Evolutionary conservation across 2,329 filamentous ascomycete genomes (phyloP).

Genomic region (Cordyceps farinosa): DNA sequence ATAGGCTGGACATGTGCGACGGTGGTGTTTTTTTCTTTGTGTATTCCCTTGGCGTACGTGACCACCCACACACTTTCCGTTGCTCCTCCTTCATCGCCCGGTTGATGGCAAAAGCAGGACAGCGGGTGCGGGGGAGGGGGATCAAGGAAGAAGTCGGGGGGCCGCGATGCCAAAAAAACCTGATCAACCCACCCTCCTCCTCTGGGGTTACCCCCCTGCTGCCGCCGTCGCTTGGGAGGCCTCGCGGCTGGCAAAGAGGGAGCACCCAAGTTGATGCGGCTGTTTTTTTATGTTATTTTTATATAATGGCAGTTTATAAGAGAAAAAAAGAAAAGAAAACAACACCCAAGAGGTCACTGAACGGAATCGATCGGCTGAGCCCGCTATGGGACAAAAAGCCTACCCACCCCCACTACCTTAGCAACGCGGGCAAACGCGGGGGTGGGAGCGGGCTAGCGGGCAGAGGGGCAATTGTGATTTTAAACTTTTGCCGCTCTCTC

Average conservation of each 20-base stretch:
- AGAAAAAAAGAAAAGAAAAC: no score
- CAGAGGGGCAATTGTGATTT: no score
- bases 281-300: no score
- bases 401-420: background rate
- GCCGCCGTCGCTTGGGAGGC: no score
- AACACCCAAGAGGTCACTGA: background rate
- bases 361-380: background rate
- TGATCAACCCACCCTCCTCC: background rate
- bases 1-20: conserved; percentile 1
- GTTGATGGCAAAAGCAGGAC: background rate
- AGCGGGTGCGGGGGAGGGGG: background rate
- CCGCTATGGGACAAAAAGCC: background rate
- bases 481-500: no score
- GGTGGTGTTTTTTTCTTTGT: background rate
- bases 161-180: background rate
- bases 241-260: no score
- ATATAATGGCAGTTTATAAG: no score
- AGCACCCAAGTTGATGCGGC: no score
- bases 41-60: background rate
- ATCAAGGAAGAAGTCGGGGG: conserved; percentile 13
- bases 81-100: background rate
- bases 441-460: background rate
- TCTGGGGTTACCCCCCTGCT: no score
- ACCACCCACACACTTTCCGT: background rate
- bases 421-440: background rate